phyloP scores from a whole-genome alignment of 148 eudicot species.

The Arctostaphylos glauca region DNA sequence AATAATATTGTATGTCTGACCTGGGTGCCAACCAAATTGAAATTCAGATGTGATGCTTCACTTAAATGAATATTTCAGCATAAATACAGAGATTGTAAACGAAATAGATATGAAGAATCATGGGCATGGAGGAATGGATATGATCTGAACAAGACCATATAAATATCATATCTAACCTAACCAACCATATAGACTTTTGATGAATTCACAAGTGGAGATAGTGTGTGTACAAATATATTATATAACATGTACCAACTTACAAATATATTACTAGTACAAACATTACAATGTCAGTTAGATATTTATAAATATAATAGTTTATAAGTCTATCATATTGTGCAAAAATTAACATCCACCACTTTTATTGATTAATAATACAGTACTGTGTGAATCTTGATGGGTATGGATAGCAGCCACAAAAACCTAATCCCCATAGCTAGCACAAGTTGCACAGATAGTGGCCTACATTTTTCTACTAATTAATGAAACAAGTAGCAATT shows the following conservation, averaged over 20 bases:
- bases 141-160: background rate
- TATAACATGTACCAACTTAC: background rate
- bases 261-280: background rate
- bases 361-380: background rate
- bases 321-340: background rate
- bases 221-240: background rate
- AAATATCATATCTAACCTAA: background rate
- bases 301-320: background rate
- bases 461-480: background rate
- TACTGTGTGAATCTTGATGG: background rate
- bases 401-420: background rate
- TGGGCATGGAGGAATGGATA: background rate
- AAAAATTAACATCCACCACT: background rate
- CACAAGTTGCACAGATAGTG: background rate
- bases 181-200: background rate
- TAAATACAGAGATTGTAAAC: background rate
- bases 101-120: background rate
- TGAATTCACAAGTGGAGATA: background rate
- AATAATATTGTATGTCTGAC: no score
- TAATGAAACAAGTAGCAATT: background rate
- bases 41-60: no score
- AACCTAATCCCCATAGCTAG: background rate
- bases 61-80: no score
- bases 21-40: no score
- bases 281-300: background rate